Evolutionary conservation across 2,329 filamentous ascomycete species (phyloP), one percentile per base, ranked within the genome.

Genomic region (Cytospora chrysosperma): DNA sequence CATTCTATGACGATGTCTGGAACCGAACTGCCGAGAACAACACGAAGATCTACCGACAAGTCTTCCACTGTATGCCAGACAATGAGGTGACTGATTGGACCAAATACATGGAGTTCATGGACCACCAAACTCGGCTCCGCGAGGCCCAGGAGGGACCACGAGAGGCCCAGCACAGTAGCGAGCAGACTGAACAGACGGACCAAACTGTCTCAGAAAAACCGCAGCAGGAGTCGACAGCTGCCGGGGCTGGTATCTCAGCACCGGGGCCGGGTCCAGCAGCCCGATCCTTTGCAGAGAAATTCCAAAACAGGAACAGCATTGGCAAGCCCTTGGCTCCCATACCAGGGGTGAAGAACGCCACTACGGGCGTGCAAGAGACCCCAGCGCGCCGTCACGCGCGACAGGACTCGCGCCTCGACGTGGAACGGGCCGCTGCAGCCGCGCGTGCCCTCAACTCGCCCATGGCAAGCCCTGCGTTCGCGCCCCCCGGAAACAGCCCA

Each of bases 11-110:
- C 53, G 91, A 96, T 67, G 88, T 92, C 1, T 99, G 96, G 96
- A 88, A 89, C 68, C 84, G 87, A 21, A 88, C 93, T 59, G 95
- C 95, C 0, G 88, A 90, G 67, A 98, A 98, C 79, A 99, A 99
- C 74, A 99, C 95, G 3, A 94, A 93, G 73, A 85, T 99, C 55
- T 99, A 91, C 78, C 90, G 95, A 34, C 87, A 90, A 66, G 94
- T 99, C 10, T 99, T 99, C 80, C 88, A 93, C 54, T 97, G 93
- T 76, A 96, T 96, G 91, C 95, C 95, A 1, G 95, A 99, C 74
- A 97, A 88, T 58, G 92, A 97, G 72, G 95, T 97, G 28, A 89
- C 87, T 67, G 94, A 90, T 51, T 99, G 95, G 95, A 88, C 90
- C 68, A 91, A 96, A 67, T 99, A 99, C 76, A 89, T 91, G 67